Percentiles rank a stretch among this genome's conserved stretches.
Conservation (phyloP, 2,329 filamentous ascomycete species). For the Pseudocercospora fijiensis region DNA sequence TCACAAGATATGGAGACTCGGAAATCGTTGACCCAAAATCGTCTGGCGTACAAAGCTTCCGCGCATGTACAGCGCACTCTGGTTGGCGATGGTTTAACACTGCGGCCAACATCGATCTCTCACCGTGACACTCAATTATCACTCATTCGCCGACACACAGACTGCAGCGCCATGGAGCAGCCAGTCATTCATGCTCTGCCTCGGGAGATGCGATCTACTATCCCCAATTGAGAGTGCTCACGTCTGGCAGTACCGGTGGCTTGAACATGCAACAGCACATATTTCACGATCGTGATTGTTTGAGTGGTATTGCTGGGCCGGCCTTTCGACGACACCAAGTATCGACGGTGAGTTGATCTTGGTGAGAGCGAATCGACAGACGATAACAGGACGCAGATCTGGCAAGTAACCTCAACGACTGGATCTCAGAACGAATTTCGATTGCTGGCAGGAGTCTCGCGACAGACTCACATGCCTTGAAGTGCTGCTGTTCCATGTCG, state of each 20-base stretch:
- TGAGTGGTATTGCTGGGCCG: background rate
- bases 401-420: background rate
- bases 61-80: no score
- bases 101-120: no score
- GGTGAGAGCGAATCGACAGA: background rate
- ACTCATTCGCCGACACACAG: no score
- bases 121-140: no score
- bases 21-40: no score
- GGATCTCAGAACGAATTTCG: background rate
- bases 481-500: background rate
- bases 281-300: background rate
- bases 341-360: background rate
- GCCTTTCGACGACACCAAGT: background rate
- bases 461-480: background rate
- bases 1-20: no score
- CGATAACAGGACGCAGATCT: background rate
- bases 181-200: background rate
- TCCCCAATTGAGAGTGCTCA: background rate
- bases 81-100: no score
- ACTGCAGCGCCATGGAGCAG: background rate
- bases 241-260: background rate
- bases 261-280: background rate
- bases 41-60: no score
- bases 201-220: background rate
- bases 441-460: background rate